Percentiles rank a stretch among this genome's conserved stretches.
Evolutionary conservation across 305 asterid genomes (phyloP).

Genomic region (Fraxinus velutina): DNA sequence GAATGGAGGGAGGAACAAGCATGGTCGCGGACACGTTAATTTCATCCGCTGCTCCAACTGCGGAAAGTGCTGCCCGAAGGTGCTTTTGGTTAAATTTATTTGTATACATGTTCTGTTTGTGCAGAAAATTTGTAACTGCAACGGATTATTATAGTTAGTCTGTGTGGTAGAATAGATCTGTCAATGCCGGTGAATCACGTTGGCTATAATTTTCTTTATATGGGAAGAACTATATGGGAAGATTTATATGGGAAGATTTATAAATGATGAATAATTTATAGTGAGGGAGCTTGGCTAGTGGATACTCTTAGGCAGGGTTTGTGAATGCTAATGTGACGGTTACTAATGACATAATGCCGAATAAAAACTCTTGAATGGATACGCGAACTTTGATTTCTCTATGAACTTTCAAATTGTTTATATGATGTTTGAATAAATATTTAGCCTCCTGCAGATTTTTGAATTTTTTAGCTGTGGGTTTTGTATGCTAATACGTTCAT

Average conservation of each 20-base stretch:
- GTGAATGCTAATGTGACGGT: neutral
- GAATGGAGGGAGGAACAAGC: slow-evolving; percentile 92
- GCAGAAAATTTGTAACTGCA: neutral
- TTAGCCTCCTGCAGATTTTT: neutral
- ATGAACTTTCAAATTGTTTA: neutral
- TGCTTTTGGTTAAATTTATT: slow-evolving; percentile 12
- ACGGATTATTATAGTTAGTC: neutral
- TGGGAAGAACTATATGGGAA: neutral
- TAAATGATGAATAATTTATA: neutral
- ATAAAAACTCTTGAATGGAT: neutral
- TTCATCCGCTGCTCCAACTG: slow-evolving; percentile 90
- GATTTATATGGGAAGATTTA: neutral
- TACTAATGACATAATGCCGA: neutral
- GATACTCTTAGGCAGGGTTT: neutral
- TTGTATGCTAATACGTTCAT: neutral
- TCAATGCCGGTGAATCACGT: neutral
- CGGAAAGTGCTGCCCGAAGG: slow-evolving; percentile 95
- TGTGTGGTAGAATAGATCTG: neutral
- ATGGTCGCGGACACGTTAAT: slow-evolving; percentile 77
- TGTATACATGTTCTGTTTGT: neutral
- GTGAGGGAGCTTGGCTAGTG: neutral
- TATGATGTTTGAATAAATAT: neutral
- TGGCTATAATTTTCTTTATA: neutral
- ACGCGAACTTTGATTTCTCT: neutral
- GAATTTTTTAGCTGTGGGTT: neutral